These are phyloP conservation scores for Cyberlindnera americana DNA, from an alignment of 805 yeast species.

Conservation along the genomic window DNA sequence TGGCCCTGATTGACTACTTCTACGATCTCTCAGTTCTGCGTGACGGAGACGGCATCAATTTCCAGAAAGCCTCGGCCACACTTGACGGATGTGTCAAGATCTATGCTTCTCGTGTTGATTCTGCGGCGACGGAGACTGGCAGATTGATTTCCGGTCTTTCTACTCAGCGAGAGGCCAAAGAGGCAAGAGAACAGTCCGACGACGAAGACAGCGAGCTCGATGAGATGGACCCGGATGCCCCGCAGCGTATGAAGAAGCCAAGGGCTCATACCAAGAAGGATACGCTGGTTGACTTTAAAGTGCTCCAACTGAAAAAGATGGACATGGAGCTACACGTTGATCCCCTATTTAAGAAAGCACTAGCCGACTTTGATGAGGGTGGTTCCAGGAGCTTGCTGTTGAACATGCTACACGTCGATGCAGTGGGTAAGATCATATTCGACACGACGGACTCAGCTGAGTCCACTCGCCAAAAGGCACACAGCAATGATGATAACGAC, in stretches of 20 bases:
- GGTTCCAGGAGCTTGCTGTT: constrained; percentile 69
- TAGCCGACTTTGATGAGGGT: constrained; percentile 79
- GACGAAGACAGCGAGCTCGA: constrained; percentile 21
- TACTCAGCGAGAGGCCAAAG: constrained; percentile 29
- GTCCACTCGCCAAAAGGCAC: constrained; percentile 10
- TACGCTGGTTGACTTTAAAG: constrained; percentile 49
- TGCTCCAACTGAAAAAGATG: constrained; percentile 48
- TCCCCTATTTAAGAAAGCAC: constrained; percentile 70
- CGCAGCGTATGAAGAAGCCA: constrained; percentile 19
- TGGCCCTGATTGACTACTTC: constrained; percentile 87
- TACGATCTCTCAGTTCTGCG: constrained; percentile 72
- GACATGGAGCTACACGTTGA: constrained; percentile 67
- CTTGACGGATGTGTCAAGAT: constrained; percentile 93
- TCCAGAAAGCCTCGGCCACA: constrained; percentile 87
- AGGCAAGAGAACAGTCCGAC: constrained; percentile 20
- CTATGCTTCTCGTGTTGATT: constrained; percentile 88
- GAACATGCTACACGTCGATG: constrained; percentile 56
- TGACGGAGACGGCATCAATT: constrained; percentile 79
- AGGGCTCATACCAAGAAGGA: constrained; percentile 30
- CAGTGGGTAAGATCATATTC: constrained; percentile 53
- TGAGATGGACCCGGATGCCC: constrained; percentile 26
- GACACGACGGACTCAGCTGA: constrained; percentile 45
- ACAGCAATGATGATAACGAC: constrained; percentile 7
- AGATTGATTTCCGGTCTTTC: constrained; percentile 74
- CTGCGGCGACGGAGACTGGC: constrained; percentile 89